Evolutionary conservation across 495 filamentous ascomycete species (phyloP).

Genomic region (Aspergillus nanangensis): DNA sequence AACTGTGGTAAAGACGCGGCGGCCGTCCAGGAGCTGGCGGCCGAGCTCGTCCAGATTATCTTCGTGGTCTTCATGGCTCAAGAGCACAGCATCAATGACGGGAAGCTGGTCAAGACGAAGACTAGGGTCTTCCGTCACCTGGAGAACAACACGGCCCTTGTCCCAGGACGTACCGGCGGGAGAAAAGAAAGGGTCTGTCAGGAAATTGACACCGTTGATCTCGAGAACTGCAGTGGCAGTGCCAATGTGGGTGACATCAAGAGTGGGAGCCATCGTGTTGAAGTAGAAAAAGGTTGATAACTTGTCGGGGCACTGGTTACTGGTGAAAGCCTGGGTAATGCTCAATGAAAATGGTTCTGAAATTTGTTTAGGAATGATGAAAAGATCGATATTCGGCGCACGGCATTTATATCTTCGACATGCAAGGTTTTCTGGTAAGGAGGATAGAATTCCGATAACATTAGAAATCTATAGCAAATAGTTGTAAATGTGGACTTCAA

Average conservation of each 20-base stretch:
- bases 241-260: conserved; percentile 38
- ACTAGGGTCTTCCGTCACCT: conserved; percentile 28
- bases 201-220: conserved; percentile 40
- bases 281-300: background rate
- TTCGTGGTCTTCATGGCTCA: conserved; percentile 53
- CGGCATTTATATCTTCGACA: too few relatives aligned
- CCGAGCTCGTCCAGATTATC: conserved; percentile 48
- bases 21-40: conserved; percentile 42
- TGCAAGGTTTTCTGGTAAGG: too few relatives aligned
- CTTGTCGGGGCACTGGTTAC: too few relatives aligned
- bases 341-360: too few relatives aligned
- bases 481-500: too few relatives aligned
- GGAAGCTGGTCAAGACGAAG: conserved; percentile 36
- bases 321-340: too few relatives aligned
- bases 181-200: conserved; percentile 54
- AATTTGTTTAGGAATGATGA: too few relatives aligned
- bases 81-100: conserved; percentile 45
- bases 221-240: conserved; percentile 49
- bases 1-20: conserved; percentile 44
- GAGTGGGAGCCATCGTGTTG: conserved; percentile 1
- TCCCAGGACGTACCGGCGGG: conserved; percentile 36
- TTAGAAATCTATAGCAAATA: too few relatives aligned
- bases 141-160: conserved; percentile 23
- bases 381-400: too few relatives aligned
- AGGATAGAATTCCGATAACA: too few relatives aligned